phyloP scores from a whole-genome alignment of 495 filamentous ascomycete species.

The Aspergillus hancockii region DNA sequence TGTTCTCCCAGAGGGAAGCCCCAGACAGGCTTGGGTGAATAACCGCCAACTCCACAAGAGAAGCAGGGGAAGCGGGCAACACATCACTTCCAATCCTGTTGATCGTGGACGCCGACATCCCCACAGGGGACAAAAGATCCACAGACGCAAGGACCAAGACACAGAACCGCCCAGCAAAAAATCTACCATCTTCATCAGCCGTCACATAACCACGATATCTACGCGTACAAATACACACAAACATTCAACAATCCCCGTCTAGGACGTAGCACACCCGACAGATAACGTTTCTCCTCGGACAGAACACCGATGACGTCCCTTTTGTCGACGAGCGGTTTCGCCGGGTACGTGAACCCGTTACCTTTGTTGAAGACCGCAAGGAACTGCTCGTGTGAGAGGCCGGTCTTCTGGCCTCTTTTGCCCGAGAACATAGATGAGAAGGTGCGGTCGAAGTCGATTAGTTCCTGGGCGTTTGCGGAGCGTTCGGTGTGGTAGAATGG shows the following conservation, averaged over 20 bases:
- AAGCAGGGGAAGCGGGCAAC: slow-evolving; percentile 39
- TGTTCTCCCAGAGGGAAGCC: slow-evolving; percentile 55
- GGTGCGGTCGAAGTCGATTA: slow-evolving; percentile 27
- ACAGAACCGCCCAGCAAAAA: slow-evolving; percentile 45
- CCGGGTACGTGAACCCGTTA: slow-evolving; percentile 45
- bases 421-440: slow-evolving; percentile 52
- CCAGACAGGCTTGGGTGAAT: slow-evolving; percentile 53
- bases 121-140: slow-evolving; percentile 28
- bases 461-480: not conserved
- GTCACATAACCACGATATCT: not conserved
- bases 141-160: slow-evolving; percentile 39
- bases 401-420: slow-evolving; percentile 32
- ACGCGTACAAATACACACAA: slow-evolving; percentile 1
- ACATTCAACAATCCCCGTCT: slow-evolving; percentile 37
- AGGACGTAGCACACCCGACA: slow-evolving; percentile 39
- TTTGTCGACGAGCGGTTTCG: slow-evolving; percentile 30
- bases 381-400: slow-evolving; percentile 51
- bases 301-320: not conserved
- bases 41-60: slow-evolving; percentile 57
- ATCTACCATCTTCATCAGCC: slow-evolving; percentile 43
- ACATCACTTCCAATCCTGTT: slow-evolving; percentile 32
- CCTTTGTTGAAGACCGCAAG: slow-evolving; percentile 42
- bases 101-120: slow-evolving; percentile 29
- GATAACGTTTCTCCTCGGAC: slow-evolving; percentile 32
- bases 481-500: slow-evolving; percentile 6